Base-by-base conservation (phyloP, 345 rosid genomes). In the Linum lewisii region DNA sequence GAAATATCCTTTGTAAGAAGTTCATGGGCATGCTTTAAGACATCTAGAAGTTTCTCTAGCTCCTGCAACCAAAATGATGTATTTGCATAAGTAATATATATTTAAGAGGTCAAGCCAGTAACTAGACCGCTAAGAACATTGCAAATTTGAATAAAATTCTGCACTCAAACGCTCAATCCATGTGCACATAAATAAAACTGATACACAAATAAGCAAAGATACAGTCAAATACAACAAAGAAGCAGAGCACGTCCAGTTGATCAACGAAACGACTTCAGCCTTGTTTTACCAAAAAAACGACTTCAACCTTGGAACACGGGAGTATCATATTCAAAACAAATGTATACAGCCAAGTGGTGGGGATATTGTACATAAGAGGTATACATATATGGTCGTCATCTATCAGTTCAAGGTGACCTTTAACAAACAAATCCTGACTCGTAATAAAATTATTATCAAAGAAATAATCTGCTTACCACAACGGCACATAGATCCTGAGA, bases 401-500 rank as follows among this genome's bases (percentile, higher is more conserved):
- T 7, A 47, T 38, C 45, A 38, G 9, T 38, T 38, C 15, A 9
- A 38, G 6, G 3, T 38, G 9, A 2, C 15, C 45, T 38, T 38
- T 38, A 38, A 38, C 16, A 2, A 38, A 38, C 45, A 38, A 5
- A 38, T 5, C 11, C 14, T 6, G 55, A 18, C 20, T 23, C 19
- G 6, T 7, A 19, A 26, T 26, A 6, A 20, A 36, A 25, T 57
- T 42, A 57, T 55, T 38, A 54, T 42, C 3, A 58, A 32, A 68
- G 51, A 54, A 49, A 56, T 34, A 62, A 34, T 47, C 37, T 49
- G 59, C 74, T 75, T 69, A 93, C 99, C 79, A 93, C 97, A 54
- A 87, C 72, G 42, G 99, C 96, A 76, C 96, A 89, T 63, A 93
- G 67, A 75, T 93, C 97, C 51, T 93, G 97, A 49, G 96, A 93